Base-by-base conservation (phyloP, 78 protist species). In the Mastigamoeba balamuthi region DNA sequence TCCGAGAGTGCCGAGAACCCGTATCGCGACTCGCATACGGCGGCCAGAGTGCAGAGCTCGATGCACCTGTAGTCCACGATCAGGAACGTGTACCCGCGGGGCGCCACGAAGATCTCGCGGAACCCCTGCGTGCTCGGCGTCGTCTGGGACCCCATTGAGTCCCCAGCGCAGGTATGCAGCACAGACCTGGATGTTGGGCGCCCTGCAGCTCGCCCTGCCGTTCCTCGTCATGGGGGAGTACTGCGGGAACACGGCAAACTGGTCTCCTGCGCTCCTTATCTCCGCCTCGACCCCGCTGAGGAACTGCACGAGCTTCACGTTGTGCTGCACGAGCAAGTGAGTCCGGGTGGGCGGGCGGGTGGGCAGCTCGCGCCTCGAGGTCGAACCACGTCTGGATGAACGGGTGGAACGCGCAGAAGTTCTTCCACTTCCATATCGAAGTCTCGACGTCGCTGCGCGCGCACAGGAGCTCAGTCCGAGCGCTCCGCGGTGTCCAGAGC, bases 41-140 rank as follows among this genome's bases (percentile, higher is more conserved):
- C 43, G 8, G 73, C 38, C 38, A 69, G 43, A 2, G 73, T 69
- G 73, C 73, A 69, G 43, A 69, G 73, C 43, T 69, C 73, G 29
- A 69, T 69, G 29, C 2, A 69, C 27, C 17, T 6, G 4, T 69
- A 69, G 43, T 69, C 73, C 10, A 38, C 43, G 35, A 4, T 38
- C 27, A 69, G 33, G 17, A 69, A 4, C 2, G 4, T 4, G 43
- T 2, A 2, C 17, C 73, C 73, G 4, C 17, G 65, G 29, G 28
- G 43, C 8, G 73, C 65, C 8, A 38, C 43, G 29, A 5, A 69
- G 40, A 2, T 6, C 43, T 69, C 73, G 4, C 73, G 38, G 43
- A 69, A 69, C 8, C 73, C 73, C 43, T 2, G 40, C 27, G 4
- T 38, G 17, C 27, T 4, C 29, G 73, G 73, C 28, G 73, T 69